Evolutionary conservation across 148 eudicot genomes (phyloP).

Genomic region (Arctostaphylos glauca): DNA sequence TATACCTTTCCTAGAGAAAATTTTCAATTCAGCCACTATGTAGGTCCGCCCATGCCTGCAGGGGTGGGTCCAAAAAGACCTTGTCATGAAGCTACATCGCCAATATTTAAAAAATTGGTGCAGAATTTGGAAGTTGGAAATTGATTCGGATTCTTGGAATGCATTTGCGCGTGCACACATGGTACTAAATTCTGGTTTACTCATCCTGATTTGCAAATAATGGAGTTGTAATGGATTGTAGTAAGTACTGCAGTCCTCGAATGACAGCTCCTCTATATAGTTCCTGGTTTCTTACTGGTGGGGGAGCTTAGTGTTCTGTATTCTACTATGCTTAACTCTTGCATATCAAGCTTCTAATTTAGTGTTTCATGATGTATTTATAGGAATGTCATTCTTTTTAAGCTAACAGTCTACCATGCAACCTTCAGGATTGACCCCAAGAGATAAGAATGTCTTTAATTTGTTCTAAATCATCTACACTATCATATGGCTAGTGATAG

Average conservation of each 20-base stretch:
- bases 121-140: background rate
- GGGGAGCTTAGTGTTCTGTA: slow-evolving; percentile 1
- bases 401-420: slow-evolving; percentile 32
- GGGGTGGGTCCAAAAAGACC: no score
- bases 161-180: background rate
- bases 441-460: slow-evolving; percentile 35
- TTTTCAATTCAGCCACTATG: no score
- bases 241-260: background rate
- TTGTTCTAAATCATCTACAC: slow-evolving; percentile 14
- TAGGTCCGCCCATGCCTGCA: no score
- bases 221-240: background rate
- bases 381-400: slow-evolving; percentile 33
- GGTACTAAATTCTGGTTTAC: background rate
- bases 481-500: background rate
- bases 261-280: background rate
- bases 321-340: slow-evolving; percentile 12
- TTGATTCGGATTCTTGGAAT: background rate
- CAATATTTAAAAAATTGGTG: background rate
- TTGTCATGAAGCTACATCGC: no score
- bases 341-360: slow-evolving; percentile 27
- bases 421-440: slow-evolving; percentile 32
- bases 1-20: no score
- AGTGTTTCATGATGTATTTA: slow-evolving; percentile 27
- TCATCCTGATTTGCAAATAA: background rate
- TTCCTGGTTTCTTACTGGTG: background rate